A percentile compares a stretch with the other conserved stretches of the same genome.
Conservation (phyloP, 169 alveolate genomes). For the Plasmodium malariae region DNA sequence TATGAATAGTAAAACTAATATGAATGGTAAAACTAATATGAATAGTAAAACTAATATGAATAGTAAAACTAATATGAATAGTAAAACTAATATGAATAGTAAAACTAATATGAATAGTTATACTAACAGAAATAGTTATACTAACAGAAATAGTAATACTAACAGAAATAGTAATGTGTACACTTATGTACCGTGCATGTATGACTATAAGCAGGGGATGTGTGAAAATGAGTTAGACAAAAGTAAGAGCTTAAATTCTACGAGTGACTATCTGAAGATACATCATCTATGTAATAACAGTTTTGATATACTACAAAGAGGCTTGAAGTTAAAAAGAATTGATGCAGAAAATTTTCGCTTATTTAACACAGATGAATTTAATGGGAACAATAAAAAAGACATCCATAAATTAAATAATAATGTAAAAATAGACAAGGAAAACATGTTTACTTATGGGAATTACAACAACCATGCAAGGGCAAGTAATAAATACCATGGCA, state of each 20-base stretch:
- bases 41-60: too few species aligned
- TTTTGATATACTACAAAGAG: neutral
- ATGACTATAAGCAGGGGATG: neutral
- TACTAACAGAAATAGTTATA: too few species aligned
- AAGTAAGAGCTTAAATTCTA: neutral
- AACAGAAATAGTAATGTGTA: too few species aligned
- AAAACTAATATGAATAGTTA: too few species aligned
- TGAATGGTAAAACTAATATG: too few species aligned
- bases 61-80: too few species aligned
- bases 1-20: too few species aligned
- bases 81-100: too few species aligned
- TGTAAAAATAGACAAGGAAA: neutral
- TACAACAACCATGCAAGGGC: constrained; percentile 1
- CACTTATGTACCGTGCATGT: too few species aligned
- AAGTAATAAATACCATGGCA: neutral
- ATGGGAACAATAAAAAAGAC: neutral
- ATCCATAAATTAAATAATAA: constrained; percentile 1
- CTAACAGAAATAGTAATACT: too few species aligned
- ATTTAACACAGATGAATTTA: neutral
- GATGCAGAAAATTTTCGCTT: neutral
- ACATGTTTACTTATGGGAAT: neutral
- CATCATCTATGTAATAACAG: neutral
- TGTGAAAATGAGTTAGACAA: neutral
- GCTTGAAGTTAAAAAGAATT: neutral
- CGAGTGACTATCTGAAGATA: neutral